These are phyloP conservation scores for Pseudogymnoascus sp. DNA, from an alignment of 2,329 filamentous ascomycete species.

Conservation along the genomic window DNA sequence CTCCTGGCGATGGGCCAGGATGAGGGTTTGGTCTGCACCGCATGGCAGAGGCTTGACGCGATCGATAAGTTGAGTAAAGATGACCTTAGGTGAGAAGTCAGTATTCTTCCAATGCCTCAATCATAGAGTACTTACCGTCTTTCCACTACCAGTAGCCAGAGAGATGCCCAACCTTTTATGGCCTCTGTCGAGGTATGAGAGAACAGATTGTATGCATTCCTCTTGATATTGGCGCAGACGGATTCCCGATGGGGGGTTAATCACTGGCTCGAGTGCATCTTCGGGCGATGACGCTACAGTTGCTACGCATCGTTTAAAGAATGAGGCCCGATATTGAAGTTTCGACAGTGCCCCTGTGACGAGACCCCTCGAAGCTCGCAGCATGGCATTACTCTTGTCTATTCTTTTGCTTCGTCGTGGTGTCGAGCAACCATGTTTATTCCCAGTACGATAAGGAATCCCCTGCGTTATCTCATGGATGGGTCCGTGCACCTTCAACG, in stretches of 20 bases:
- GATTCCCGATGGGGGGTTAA: slow-evolving; percentile 31
- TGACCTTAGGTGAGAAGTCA: slow-evolving; percentile 51
- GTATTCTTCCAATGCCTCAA: not conserved
- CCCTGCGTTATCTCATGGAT: not conserved
- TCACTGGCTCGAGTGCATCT: slow-evolving; percentile 1
- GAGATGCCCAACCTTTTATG: slow-evolving; percentile 78
- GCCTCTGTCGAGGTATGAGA: slow-evolving; percentile 60
- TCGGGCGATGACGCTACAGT: not conserved
- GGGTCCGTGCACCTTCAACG: not conserved
- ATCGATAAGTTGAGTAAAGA: slow-evolving; percentile 92
- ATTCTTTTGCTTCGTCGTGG: not conserved
- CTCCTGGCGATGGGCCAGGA: slow-evolving; percentile 86
- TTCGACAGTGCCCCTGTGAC: not conserved
- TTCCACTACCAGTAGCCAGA: slow-evolving; percentile 79
- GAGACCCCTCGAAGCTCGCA: slow-evolving; percentile 1
- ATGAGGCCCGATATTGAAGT: not conserved
- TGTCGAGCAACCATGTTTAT: not conserved
- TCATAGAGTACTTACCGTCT: slow-evolving; percentile 54
- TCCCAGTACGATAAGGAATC: not conserved
- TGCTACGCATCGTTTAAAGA: slow-evolving; percentile 1
- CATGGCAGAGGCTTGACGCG: slow-evolving; percentile 54
- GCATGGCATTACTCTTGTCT: not conserved
- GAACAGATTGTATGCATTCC: slow-evolving; percentile 79
- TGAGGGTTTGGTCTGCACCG: slow-evolving; percentile 68
- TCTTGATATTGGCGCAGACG: slow-evolving; percentile 78